These are phyloP conservation scores for Lumnitzera racemosa DNA, from an alignment of 345 rosid genomes.

Conservation along the genomic window DNA sequence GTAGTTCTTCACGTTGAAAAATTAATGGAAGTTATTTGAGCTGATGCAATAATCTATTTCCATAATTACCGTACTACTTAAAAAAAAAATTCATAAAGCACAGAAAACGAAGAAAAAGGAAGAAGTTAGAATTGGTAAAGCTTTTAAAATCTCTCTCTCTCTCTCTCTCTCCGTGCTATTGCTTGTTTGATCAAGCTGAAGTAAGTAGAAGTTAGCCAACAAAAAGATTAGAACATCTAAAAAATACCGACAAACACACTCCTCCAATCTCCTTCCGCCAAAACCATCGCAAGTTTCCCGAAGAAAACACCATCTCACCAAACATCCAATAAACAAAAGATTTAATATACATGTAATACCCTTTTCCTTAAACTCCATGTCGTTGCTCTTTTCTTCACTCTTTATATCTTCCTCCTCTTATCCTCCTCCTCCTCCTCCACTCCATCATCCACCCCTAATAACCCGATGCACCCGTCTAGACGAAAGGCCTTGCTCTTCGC, in stretches of 20 bases:
- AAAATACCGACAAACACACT: slow-evolving; percentile 29
- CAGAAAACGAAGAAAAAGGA: slow-evolving; percentile 4
- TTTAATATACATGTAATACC: not conserved
- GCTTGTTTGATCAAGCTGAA: slow-evolving; percentile 4
- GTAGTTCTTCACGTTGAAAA: too few relatives aligned
- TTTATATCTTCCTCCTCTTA: not conserved
- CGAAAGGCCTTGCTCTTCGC: slow-evolving; percentile 27
- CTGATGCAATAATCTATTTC: too few relatives aligned
- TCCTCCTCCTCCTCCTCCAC: slow-evolving; percentile 14
- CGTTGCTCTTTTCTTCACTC: too few relatives aligned
- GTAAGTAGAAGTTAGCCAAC: not conserved
- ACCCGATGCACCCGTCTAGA: slow-evolving; percentile 37
- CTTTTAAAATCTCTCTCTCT: slow-evolving; percentile 5
- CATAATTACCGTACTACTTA: too few relatives aligned
- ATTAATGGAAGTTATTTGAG: too few relatives aligned
- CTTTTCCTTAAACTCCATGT: not conserved
- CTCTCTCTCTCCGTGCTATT: not conserved
- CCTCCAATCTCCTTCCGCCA: slow-evolving; percentile 31
- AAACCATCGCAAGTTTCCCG: slow-evolving; percentile 32
- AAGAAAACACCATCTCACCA: slow-evolving; percentile 64
- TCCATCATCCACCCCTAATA: slow-evolving; percentile 5
- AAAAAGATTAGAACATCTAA: not conserved
- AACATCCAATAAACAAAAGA: slow-evolving; percentile 36
- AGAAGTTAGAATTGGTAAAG: slow-evolving; percentile 1
- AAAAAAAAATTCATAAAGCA: not conserved